Evolutionary conservation across 768 basidiomycete species (phyloP).

Genomic region (Rhizopogon sp.): DNA sequence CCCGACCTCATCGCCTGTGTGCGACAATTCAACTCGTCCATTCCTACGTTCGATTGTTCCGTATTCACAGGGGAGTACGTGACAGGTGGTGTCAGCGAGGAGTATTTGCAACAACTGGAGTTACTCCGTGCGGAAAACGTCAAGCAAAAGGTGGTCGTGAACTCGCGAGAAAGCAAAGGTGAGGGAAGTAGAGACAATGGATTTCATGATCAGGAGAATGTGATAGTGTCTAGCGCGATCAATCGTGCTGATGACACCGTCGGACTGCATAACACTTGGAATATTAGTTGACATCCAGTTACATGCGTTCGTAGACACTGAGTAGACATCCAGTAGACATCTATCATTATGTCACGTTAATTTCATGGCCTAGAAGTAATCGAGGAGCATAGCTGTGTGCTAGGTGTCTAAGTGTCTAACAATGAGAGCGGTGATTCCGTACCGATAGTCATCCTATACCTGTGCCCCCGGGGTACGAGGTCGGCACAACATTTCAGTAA

Average conservation of each 20-base stretch:
- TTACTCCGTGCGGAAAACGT: constrained; percentile 76
- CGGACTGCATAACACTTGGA: constrained; percentile 74
- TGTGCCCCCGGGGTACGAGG: too few relatives aligned
- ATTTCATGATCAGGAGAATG: constrained; percentile 15
- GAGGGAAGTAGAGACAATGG: constrained; percentile 21
- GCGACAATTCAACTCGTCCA: constrained; percentile 72
- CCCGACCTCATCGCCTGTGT: constrained; percentile 85
- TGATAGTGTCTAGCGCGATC: constrained; percentile 33
- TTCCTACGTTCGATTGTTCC: constrained; percentile 87
- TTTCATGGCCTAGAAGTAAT: not conserved
- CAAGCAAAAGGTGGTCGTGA: constrained; percentile 44
- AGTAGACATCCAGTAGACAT: not conserved
- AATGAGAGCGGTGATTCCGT: too few relatives aligned
- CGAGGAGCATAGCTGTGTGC: not conserved
- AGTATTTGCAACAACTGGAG: constrained; percentile 74
- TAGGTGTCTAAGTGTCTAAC: not conserved
- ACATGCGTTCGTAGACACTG: not conserved
- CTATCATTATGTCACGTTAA: not conserved
- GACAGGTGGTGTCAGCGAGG: constrained; percentile 86
- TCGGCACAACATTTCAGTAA: too few relatives aligned
- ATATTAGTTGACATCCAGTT: constrained; percentile 24
- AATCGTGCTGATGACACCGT: constrained; percentile 74
- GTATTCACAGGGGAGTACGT: constrained; percentile 98
- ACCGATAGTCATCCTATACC: too few relatives aligned
- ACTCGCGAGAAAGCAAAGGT: constrained; percentile 32